Base-by-base conservation (phyloP, 495 filamentous ascomycete species). In the Aspergillus diversus region DNA sequence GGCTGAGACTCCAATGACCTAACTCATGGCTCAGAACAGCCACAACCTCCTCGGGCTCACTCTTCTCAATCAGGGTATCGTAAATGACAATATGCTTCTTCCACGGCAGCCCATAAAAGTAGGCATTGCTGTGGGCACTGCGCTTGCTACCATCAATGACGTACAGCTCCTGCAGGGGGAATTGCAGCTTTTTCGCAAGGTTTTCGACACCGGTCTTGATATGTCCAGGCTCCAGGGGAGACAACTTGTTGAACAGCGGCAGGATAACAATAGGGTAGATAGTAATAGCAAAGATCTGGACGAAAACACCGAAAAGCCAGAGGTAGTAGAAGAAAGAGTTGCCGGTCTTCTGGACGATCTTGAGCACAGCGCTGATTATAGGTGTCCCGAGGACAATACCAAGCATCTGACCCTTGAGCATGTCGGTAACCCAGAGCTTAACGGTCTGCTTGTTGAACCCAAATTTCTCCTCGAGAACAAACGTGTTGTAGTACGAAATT, bases 11-110 rank as follows among this genome's bases (percentile, higher is more conserved):
- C 95, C 95, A 99, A 77, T 99, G 95, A 51, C 95, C 95, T 51
- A 99, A 86, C 76, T 99, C 95, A 70, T 99, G 95, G 43, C 91
- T 92, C 34, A 99, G 82, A 39, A 99, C 93, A 57, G 95, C 94
- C 21, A 97, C 92, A 47, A 99, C 93, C 75, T 99, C 95, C 68
- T 93, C 84, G 3, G 89, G 86, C 66, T 92, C 86, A 73, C 89
- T 93, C 83, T 98, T 96, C 75, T 97, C 94, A 56, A 99, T 93
- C 65, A 99, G 76, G 11, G 95, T 99, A 71, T 99, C 95, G 69
- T 96, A 99, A 72, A 99, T 96, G 67, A 99, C 95, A 78, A 99
- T 99, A 80, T 97, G 95, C 85, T 99, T 99, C 85, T 97, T 97
- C 93, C 95, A 98, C 7, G 95, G 95, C 59, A 99, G 83, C 57